phyloP scores from a whole-genome alignment of 2,329 filamentous ascomycete genomes.

The Phaeosphaeria sp. region DNA sequence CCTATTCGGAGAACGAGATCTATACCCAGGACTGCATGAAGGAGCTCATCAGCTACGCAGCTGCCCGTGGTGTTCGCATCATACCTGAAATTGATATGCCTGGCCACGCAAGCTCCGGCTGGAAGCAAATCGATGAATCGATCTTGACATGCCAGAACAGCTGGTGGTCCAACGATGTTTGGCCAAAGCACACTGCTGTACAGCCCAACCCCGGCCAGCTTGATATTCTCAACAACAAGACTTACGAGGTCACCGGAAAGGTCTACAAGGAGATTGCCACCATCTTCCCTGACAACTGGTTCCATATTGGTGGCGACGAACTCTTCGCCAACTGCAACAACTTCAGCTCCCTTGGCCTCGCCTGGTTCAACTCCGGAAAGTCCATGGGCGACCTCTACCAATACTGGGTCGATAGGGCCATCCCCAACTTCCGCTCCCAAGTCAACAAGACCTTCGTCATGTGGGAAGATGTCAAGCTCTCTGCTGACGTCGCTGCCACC shows the following conservation, averaged over 20 bases:
- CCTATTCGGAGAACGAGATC: slow-evolving; percentile 58
- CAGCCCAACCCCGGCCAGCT: slow-evolving; percentile 64
- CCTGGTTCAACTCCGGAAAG: slow-evolving; percentile 60
- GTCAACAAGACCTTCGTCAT: slow-evolving; percentile 61
- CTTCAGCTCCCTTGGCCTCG: slow-evolving; percentile 57
- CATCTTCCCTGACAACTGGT: slow-evolving; percentile 61
- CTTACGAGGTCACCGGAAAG: slow-evolving; percentile 60
- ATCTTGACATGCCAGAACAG: slow-evolving; percentile 63
- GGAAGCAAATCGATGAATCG: slow-evolving; percentile 62
- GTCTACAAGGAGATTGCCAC: slow-evolving; percentile 61
- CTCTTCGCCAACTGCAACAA: slow-evolving; percentile 65
- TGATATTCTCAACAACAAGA: slow-evolving; percentile 62
- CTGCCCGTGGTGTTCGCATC: slow-evolving; percentile 63
- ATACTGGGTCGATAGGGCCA: slow-evolving; percentile 60
- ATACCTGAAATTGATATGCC: slow-evolving; percentile 70
- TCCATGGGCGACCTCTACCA: slow-evolving; percentile 61
- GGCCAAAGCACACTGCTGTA: slow-evolving; percentile 61
- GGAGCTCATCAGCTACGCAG: slow-evolving; percentile 57
- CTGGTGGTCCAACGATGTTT: slow-evolving; percentile 68
- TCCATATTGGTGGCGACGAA: slow-evolving; percentile 64
- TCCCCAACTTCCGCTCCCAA: slow-evolving; percentile 58
- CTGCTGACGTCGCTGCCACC: slow-evolving; percentile 51
- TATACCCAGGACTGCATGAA: slow-evolving; percentile 55
- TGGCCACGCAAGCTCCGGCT: slow-evolving; percentile 62
- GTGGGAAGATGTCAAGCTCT: slow-evolving; percentile 63